phyloP scores from a whole-genome alignment of 306 rosid genomes.

The Sicyos edulis region DNA sequence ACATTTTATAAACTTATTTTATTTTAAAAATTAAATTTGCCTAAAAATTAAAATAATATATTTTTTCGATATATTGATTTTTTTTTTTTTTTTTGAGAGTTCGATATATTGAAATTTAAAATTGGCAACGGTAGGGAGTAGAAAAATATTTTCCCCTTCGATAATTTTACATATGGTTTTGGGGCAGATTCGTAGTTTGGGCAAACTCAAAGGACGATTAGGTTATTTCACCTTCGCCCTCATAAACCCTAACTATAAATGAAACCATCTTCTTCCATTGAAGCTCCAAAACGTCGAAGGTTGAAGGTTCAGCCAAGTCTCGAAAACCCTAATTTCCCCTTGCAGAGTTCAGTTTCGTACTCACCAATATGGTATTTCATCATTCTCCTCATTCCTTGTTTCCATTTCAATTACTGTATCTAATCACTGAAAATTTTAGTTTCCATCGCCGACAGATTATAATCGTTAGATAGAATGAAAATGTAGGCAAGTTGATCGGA shows the following conservation, averaged over 20 bases:
- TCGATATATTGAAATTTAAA: too few species aligned
- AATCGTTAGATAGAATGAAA: neutral
- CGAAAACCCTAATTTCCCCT: neutral
- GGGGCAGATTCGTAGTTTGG: neutral
- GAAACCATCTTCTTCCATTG: neutral
- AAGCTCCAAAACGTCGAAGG: neutral
- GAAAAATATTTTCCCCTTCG: too few species aligned
- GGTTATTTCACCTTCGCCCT: neutral
- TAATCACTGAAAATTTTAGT: neutral
- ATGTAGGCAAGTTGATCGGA: neutral
- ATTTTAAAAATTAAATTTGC: too few species aligned
- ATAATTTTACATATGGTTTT: neutral
- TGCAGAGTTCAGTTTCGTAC: neutral
- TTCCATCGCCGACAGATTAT: neutral
- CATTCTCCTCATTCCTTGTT: neutral
- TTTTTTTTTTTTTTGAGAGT: too few species aligned
- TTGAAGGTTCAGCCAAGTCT: slow-evolving; percentile 3
- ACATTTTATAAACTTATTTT: too few species aligned
- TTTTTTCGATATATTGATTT: too few species aligned
- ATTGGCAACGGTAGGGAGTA: too few species aligned
- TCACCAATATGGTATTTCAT: slow-evolving; percentile 11
- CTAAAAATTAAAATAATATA: too few species aligned
- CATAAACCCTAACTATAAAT: slow-evolving; percentile 19
- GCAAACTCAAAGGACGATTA: neutral
- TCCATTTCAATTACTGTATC: neutral